These are phyloP conservation scores for Solanum chacoense DNA, from an alignment of 305 asterid genomes.

Conservation along the genomic window DNA sequence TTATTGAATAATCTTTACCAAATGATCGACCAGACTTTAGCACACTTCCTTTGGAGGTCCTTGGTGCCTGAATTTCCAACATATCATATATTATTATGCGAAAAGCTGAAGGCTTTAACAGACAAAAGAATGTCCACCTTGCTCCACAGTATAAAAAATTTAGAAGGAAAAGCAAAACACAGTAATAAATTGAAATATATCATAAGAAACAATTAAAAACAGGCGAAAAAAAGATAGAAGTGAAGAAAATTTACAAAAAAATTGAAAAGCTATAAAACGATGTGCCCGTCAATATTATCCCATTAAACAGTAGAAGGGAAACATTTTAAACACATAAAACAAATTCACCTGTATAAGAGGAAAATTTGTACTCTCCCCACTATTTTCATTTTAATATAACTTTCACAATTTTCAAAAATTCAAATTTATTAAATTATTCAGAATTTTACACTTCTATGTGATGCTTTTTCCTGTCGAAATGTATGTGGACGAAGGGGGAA, in stretches of 20 bases:
- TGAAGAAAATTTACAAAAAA: neutral
- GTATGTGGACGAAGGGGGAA: neutral
- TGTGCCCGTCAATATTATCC: neutral
- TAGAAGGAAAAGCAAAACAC: neutral
- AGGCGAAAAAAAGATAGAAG: neutral
- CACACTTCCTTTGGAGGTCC: conserved; percentile 73
- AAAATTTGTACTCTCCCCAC: neutral
- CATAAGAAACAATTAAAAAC: neutral
- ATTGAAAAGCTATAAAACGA: neutral
- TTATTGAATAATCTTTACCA: conserved; percentile 59
- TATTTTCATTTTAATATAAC: neutral
- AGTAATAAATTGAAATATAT: neutral
- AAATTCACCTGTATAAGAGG: neutral
- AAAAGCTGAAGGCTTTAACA: neutral
- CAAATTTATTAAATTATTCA: neutral
- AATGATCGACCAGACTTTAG: conserved; percentile 85
- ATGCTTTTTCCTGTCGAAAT: neutral
- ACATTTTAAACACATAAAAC: neutral
- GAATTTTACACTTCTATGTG: neutral
- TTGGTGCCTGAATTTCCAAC: conserved; percentile 63
- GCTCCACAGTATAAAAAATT: neutral
- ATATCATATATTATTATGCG: conserved; percentile 1
- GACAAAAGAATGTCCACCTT: neutral
- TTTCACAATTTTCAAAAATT: neutral
- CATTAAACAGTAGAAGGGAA: neutral